Percentiles rank a stretch among this genome's conserved stretches.
These are phyloP conservation scores for Emydomyces testavorans DNA, from an alignment of 2,329 filamentous ascomycete genomes.

Conservation along the genomic window DNA sequence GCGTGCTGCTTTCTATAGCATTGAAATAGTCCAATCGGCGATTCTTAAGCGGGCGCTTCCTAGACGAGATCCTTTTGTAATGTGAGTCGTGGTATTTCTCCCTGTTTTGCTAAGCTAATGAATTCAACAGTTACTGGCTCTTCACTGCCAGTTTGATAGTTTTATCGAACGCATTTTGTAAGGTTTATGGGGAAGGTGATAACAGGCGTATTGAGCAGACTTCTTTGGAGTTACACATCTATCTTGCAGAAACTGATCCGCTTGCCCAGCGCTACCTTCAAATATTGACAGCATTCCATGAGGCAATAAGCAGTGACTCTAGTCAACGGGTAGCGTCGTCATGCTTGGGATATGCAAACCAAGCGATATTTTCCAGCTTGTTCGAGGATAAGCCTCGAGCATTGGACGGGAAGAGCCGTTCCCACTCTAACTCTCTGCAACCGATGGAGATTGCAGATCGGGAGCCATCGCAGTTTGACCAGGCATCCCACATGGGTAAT, in stretches of 20 bases:
- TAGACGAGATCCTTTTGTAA: slow-evolving; percentile 45
- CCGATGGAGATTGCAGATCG: not conserved
- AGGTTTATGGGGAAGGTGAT: slow-evolving; percentile 39
- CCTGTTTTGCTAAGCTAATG: slow-evolving; percentile 5
- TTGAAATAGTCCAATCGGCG: slow-evolving; percentile 39
- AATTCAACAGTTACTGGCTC: slow-evolving; percentile 41
- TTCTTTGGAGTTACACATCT: slow-evolving; percentile 40
- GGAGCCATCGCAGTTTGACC: not conserved
- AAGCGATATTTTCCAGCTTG: slow-evolving; percentile 8
- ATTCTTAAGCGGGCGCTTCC: slow-evolving; percentile 39
- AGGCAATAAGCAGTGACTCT: slow-evolving; percentile 17
- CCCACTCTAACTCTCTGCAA: not conserved
- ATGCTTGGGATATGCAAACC: not conserved
- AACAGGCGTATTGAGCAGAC: slow-evolving; percentile 35
- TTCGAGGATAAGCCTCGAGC: slow-evolving; percentile 9
- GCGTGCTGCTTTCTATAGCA: slow-evolving; percentile 40
- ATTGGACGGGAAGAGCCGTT: not conserved
- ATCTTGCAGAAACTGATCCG: slow-evolving; percentile 40
- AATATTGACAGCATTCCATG: slow-evolving; percentile 42
- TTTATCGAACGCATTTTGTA: slow-evolving; percentile 47
- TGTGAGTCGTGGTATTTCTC: slow-evolving; percentile 35
- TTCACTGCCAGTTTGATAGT: slow-evolving; percentile 46
- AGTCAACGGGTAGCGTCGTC: not conserved
- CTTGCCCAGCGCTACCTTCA: slow-evolving; percentile 42
- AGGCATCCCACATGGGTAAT: not conserved